Base-by-base conservation (phyloP, 371 early-diverging fungal genomes). In the Rhizopus stolonifer region DNA sequence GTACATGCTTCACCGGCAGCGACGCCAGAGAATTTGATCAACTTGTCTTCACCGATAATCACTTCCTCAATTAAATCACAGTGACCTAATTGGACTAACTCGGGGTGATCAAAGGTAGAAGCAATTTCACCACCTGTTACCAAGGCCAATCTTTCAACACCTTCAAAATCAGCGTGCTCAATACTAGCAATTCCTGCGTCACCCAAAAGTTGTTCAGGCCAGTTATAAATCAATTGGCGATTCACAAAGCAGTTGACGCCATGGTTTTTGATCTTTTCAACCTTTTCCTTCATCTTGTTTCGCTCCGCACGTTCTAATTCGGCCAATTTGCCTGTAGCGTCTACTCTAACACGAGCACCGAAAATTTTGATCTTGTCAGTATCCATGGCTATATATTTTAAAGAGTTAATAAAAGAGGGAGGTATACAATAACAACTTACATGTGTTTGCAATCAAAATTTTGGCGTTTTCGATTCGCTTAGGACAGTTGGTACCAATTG, bases 221-320 rank as follows among this genome's bases (percentile, higher is more conserved):
- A 99, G 89, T 99, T 99, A 84, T 99, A 99, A 61, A 99, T 99
- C 32, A 99, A 83, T 81, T 99, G 99, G 64, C 99, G 92, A 86
- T 99, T 99, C 49, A 99, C 98, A 69, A 93, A 96, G 80, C 99
- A 93, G 84, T 99, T 98, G 79, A 98, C 96, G 10, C 95, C 96
- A 67, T 94, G 93, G 2, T 86, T 84, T 70, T 95, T 93, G 72
- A 99, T 99, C 80, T 92, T 94, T 24, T 96, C 97, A 31, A 99
- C 98, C 87, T 99, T 99, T 42, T 84, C 90, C 67, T 88, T 89
- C 99, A 99, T 99, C 86, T 98, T 98, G 56, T 96, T 91, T 69
- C 83, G 90, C 82, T 99, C 99, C 32, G 98, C 99, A 66, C 95
- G 86, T 81, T 99, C 99, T 57, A 99, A 74, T 76, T 97, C 96